These are phyloP conservation scores for Pulveroboletus sp. DNA, from an alignment of 1,284 basidiomycete species.

Conservation along the genomic window DNA sequence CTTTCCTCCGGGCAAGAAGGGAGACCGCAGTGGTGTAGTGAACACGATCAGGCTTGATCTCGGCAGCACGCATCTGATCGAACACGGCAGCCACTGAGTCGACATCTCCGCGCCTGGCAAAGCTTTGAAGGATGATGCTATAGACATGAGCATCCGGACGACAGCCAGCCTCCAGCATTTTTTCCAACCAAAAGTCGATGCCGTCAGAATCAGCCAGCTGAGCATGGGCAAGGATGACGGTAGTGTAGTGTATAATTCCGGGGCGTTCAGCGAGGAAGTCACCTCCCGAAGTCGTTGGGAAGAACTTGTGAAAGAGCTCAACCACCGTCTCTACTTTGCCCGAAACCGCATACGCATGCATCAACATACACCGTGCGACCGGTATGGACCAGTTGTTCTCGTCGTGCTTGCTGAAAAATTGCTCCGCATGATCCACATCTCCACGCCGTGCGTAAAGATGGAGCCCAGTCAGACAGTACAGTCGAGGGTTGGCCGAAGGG, in stretches of 20 bases:
- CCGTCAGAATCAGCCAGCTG: slow-evolving; percentile 47
- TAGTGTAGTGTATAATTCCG: slow-evolving; percentile 47
- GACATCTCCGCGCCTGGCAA: slow-evolving; percentile 56
- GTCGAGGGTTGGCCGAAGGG: slow-evolving; percentile 16
- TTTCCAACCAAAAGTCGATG: slow-evolving; percentile 54
- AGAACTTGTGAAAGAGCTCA: slow-evolving; percentile 52
- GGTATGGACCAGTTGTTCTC: slow-evolving; percentile 28
- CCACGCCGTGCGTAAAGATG: slow-evolving; percentile 52
- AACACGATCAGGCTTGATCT: slow-evolving; percentile 46
- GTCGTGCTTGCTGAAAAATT: slow-evolving; percentile 40
- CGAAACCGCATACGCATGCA: slow-evolving; percentile 52
- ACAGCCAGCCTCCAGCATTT: slow-evolving; percentile 48
- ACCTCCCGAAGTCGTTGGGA: slow-evolving; percentile 32
- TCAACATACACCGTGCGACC: slow-evolving; percentile 41
- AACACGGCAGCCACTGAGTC: slow-evolving; percentile 55
- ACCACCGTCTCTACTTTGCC: slow-evolving; percentile 43
- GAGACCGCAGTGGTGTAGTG: slow-evolving; percentile 73
- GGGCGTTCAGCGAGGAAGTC: slow-evolving; percentile 37
- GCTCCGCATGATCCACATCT: slow-evolving; percentile 40
- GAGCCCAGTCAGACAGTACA: slow-evolving; percentile 45
- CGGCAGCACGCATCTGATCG: slow-evolving; percentile 55
- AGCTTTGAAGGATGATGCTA: slow-evolving; percentile 58
- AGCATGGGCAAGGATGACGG: slow-evolving; percentile 56
- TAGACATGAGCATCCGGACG: slow-evolving; percentile 54
- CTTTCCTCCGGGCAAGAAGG: slow-evolving; percentile 61